Conservation (phyloP, 257 asterid species). For the Solanum appendiculatum region DNA sequence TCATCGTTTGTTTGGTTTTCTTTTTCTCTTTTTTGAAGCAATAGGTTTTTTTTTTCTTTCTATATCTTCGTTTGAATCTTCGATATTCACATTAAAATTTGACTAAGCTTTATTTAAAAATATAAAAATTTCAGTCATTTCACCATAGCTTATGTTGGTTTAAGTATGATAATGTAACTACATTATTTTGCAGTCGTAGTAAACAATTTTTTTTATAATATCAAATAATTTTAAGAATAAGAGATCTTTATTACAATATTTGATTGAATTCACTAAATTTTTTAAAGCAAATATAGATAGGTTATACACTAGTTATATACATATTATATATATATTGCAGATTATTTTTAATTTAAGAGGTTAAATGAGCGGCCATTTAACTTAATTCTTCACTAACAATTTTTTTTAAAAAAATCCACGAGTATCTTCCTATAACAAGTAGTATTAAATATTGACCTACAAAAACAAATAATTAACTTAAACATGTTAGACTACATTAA, state of each 20-base stretch:
- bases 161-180: too few relatives aligned
- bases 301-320: not conserved
- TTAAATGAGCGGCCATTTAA: not conserved
- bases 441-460: not conserved
- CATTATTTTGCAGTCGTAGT: too few relatives aligned
- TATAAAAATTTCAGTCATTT: too few relatives aligned
- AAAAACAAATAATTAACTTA: not conserved
- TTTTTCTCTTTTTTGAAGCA: too few relatives aligned
- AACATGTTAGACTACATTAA: not conserved
- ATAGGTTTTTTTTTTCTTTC: too few relatives aligned
- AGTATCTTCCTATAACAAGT: not conserved
- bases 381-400: not conserved
- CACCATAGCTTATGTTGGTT: fast-evolving
- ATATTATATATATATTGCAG: too few relatives aligned
- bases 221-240: too few relatives aligned
- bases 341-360: not conserved
- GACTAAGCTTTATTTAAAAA: too few relatives aligned
- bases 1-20: not conserved
- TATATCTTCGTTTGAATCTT: too few relatives aligned
- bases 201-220: too few relatives aligned
- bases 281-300: not conserved
- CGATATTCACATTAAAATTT: too few relatives aligned
- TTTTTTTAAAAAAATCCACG: not conserved
- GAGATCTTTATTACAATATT: too few relatives aligned
- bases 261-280: not conserved